Conservation (phyloP, 257 asterid species). For the Solanum piurae region DNA sequence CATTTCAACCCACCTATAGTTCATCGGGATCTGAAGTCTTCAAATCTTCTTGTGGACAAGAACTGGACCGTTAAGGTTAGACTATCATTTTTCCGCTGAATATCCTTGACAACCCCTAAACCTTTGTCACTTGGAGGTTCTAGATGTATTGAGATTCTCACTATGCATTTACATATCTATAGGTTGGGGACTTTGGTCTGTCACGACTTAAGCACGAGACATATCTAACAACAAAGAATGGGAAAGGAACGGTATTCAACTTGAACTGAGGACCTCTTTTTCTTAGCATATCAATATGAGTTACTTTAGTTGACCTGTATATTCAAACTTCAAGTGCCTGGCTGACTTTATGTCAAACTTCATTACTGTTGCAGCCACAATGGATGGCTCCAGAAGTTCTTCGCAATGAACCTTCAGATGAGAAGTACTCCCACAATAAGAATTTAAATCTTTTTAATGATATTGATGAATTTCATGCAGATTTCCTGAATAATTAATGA, state of each 20-base stretch:
- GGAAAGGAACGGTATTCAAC: slow-evolving; percentile 86
- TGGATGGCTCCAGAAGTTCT: slow-evolving; percentile 99
- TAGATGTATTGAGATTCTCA: background rate
- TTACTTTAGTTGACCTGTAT: slow-evolving; percentile 1
- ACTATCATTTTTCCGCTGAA: background rate
- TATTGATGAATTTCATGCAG: background rate
- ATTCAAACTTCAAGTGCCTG: background rate
- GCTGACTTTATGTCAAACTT: background rate
- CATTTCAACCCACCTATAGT: slow-evolving; percentile 77
- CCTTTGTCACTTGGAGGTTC: background rate
- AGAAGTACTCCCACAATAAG: slow-evolving; percentile 50
- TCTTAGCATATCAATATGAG: background rate
- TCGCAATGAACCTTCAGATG: slow-evolving; percentile 85
- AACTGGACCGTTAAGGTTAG: slow-evolving; percentile 96
- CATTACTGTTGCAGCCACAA: slow-evolving; percentile 63
- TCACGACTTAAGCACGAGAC: slow-evolving; percentile 83
- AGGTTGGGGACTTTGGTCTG: slow-evolving; percentile 99
- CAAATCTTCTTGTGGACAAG: slow-evolving; percentile 95
- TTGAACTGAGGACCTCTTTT: background rate
- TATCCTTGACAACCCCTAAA: background rate
- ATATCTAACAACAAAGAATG: slow-evolving; percentile 74
- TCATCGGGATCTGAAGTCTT: slow-evolving; percentile 95
- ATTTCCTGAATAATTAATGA: background rate
- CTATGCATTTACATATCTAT: background rate
- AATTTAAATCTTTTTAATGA: background rate